Evolutionary conservation across 1,284 basidiomycete genomes (phyloP), one percentile per base, ranked within the genome.

Genomic region (Pyrrhoderma noxium): DNA sequence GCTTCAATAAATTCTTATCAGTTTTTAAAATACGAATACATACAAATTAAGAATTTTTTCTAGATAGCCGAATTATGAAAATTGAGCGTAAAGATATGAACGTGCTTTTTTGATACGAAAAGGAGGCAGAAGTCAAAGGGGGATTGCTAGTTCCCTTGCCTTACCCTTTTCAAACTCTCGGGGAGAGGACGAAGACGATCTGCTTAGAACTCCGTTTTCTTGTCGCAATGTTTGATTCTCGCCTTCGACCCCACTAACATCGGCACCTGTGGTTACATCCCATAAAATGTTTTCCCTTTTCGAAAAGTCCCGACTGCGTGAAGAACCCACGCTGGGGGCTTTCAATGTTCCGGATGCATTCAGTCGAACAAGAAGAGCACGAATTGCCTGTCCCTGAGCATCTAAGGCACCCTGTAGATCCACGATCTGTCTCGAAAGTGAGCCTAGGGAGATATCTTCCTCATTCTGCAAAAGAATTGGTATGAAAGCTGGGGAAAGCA

Each of bases 391-490:
- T 9, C 46, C 45, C 34, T 53, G 51, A 9, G 46, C 19, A 21
- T 53, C 51, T 16, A 53, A 18, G 18, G 51, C 39, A 18, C 39
- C 35, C 22, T 49, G 51, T 2, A 53, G 41, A 25, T 53, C 51
- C 8, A 38, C 14, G 0, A 53, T 49, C 21, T 53, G 45, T 16
- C 39, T 38, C 8, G 18, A 23, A 18, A 53, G 46, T 9, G 34
- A 21, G n/a, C 37, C 25, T 34, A 36, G 2, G 9, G 37, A 21
- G 7, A 39, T 19, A 14, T 46, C 43, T 16, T 51, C 49, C 42
- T 51, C n/a, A 13, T 5, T 11, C 27, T 31, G 11, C n/a, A 8
- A 45, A 31, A 25, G 9, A 34, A 27, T 31, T 34, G n/a, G n/a
- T 34, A n/a, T n/a, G 44, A 25, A 45, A 25, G 8, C 13, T 7